Evolutionary conservation across 768 basidiomycete genomes (phyloP).

Genomic region (Boletus eberwhitei): DNA sequence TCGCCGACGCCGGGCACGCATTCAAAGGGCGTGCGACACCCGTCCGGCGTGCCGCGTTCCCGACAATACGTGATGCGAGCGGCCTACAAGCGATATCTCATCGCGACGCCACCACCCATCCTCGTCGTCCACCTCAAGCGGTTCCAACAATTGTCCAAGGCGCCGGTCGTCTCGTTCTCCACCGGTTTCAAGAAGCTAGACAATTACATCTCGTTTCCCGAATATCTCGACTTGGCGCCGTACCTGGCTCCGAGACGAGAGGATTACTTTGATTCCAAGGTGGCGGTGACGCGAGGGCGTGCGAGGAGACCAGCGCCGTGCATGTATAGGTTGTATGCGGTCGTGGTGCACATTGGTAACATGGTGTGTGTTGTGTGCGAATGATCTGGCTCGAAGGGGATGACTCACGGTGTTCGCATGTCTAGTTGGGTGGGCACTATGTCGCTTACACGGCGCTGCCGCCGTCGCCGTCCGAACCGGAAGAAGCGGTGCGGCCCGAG

Average conservation of each 20-base stretch:
- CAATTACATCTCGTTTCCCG: slow-evolving; percentile 88
- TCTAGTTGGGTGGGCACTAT: slow-evolving; percentile 85
- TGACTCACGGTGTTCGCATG: slow-evolving; percentile 1
- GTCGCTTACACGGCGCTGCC: slow-evolving; percentile 80
- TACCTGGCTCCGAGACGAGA: slow-evolving; percentile 82
- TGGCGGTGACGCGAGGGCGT: slow-evolving; percentile 22
- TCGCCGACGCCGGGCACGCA: slow-evolving; percentile 23
- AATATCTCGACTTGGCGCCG: slow-evolving; percentile 77
- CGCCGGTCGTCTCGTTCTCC: slow-evolving; percentile 58
- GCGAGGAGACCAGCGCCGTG: slow-evolving; percentile 37
- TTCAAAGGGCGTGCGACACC: slow-evolving; percentile 33
- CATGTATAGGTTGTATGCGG: slow-evolving; percentile 72
- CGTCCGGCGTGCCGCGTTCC: slow-evolving; percentile 34
- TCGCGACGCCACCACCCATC: slow-evolving; percentile 79
- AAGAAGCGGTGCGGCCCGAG: slow-evolving; percentile 7
- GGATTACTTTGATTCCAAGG: slow-evolving; percentile 54
- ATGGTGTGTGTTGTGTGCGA: slow-evolving; percentile 53
- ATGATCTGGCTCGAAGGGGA: not conserved
- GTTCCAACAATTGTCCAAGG: slow-evolving; percentile 81
- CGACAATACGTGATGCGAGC: slow-evolving; percentile 73
- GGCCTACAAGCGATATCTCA: slow-evolving; percentile 93
- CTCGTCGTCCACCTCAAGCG: slow-evolving; percentile 92
- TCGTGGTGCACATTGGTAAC: slow-evolving; percentile 83
- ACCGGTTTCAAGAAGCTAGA: slow-evolving; percentile 86
- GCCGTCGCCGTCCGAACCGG: slow-evolving; percentile 23